Evolutionary conservation across 495 filamentous ascomycete species (phyloP), one percentile per base, ranked within the genome.

Genomic region (Pseudevernia furfuracea): DNA sequence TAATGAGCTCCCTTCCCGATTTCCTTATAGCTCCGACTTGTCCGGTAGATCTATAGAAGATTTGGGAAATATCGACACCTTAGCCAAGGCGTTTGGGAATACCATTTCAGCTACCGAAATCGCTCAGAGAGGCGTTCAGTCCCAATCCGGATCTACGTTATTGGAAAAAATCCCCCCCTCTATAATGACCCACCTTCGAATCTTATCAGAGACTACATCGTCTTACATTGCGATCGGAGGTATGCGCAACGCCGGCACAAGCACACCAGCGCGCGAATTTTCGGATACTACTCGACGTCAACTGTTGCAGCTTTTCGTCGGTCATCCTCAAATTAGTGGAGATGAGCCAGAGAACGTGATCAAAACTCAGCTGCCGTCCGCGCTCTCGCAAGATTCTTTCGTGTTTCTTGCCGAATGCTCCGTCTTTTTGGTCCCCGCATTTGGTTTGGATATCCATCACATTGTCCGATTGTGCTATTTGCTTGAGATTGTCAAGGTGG

Each of bases 41-140:
- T 71, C 74, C 2, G 68, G 67, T 61, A 71, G 68, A 56, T 38
- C 55, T 52, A 10, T 30, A 56, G 79, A 84, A 46, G 81, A 84
- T 39, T 72, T 92, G 44, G 77, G 80, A 7, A 78, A 83, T 46
- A 87, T 84, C 12, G 88, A 92, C 68, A 84, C 84, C 1, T 71
- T 97, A 49, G 86, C 89, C 41, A 80, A 79, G 57, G 82, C 86
- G 49, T 85, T 97, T 23, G 94, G 91, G 0, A 90, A 82, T 74
- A 91, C 93, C n/a, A 92, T 99, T 59, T 85, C 93, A 3, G 86
- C 91, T 0, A 85, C 89, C 9, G 94, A 99, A 74, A 97, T 99
- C 63, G 85, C 91, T 53, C 93, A 96, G 71, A 88, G 94, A 60
- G 94, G 95, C 19, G 78, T 91, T 3, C 87, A 89, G 63, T 87